Percentiles rank a stretch among this genome's conserved stretches.
These are phyloP conservation scores for Pseudogymnoascus sp. DNA, from an alignment of 2,329 filamentous ascomycete genomes.

Conservation along the genomic window DNA sequence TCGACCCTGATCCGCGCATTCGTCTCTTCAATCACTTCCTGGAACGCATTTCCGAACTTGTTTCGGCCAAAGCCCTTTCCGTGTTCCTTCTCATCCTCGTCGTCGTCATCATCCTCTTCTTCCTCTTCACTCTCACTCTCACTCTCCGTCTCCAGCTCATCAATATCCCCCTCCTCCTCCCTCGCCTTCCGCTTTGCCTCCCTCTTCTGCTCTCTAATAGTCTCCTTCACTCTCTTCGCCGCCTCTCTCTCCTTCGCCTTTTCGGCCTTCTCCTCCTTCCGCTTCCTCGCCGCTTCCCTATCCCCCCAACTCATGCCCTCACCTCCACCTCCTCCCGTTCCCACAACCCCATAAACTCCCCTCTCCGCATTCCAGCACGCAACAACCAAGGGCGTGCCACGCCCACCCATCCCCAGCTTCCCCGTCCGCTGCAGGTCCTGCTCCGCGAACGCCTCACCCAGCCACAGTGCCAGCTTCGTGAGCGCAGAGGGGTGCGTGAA, in stretches of 20 bases:
- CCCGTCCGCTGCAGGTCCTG: constrained; percentile 74
- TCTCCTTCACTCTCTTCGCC: constrained; percentile 47
- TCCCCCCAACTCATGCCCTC: constrained; percentile 60
- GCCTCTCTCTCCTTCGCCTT: constrained; percentile 58
- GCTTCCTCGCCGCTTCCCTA: constrained; percentile 56
- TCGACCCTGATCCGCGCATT: constrained; percentile 85
- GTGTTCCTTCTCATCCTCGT: constrained; percentile 44
- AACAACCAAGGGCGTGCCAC: constrained; percentile 80
- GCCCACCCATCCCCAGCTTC: constrained; percentile 57
- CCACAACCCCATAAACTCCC: constrained; percentile 86
- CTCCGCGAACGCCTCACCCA: constrained; percentile 84
- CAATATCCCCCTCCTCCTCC: constrained; percentile 37
- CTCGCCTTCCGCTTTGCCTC: constrained; percentile 49
- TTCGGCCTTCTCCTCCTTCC: constrained; percentile 53
- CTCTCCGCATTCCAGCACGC: constrained; percentile 81
- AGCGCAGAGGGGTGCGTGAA: constrained; percentile 90
- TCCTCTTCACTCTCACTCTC: constrained; percentile 42
- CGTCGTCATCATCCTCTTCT: constrained; percentile 42
- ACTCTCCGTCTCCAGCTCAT: constrained; percentile 46
- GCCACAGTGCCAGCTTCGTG: constrained; percentile 89
- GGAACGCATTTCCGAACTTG: constrained; percentile 88
- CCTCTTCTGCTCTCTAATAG: constrained; percentile 52
- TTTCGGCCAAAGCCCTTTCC: constrained; percentile 70
- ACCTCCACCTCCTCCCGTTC: constrained; percentile 78
- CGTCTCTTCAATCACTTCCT: constrained; percentile 88